A percentile compares a stretch with the other conserved stretches of the same genome.
Conservation (phyloP, 768 basidiomycete genomes). For the Amanita jacksonii region DNA sequence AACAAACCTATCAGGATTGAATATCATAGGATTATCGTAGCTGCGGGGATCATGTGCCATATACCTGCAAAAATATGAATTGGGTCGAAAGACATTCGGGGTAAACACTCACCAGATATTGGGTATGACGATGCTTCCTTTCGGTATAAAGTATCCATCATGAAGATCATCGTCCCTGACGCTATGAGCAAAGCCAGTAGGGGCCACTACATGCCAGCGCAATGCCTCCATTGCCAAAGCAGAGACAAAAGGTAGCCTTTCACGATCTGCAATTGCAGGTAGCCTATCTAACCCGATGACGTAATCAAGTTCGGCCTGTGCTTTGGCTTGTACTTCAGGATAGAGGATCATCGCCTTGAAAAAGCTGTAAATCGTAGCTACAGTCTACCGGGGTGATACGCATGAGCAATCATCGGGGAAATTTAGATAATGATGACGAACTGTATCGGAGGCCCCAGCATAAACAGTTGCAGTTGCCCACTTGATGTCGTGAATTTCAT, state of each 20-base stretch:
- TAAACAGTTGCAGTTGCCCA: constrained; percentile 40
- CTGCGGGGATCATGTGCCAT: constrained; percentile 32
- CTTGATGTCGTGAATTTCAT: no score
- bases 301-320: constrained; percentile 33
- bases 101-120: constrained; percentile 27
- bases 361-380: constrained; percentile 28
- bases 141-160: constrained; percentile 34
- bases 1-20: constrained; percentile 40
- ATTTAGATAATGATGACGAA: constrained; percentile 4
- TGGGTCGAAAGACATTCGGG: no score
- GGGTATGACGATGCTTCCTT: constrained; percentile 25
- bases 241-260: constrained; percentile 31
- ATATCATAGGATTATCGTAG: constrained; percentile 34
- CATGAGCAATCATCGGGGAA: not conserved
- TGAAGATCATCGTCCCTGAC: constrained; percentile 33
- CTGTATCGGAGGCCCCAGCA: constrained; percentile 31
- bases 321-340: constrained; percentile 28
- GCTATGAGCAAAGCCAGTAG: constrained; percentile 28
- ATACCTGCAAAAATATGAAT: constrained; percentile 19
- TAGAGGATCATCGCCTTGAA: constrained; percentile 31
- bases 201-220: constrained; percentile 25
- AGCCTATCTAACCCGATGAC: constrained; percentile 32
- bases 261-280: constrained; percentile 29
- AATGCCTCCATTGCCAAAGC: constrained; percentile 28
- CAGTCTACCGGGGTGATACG: no score